phyloP scores from a whole-genome alignment of 208 protist genomes.

The Angomonas deanei region DNA sequence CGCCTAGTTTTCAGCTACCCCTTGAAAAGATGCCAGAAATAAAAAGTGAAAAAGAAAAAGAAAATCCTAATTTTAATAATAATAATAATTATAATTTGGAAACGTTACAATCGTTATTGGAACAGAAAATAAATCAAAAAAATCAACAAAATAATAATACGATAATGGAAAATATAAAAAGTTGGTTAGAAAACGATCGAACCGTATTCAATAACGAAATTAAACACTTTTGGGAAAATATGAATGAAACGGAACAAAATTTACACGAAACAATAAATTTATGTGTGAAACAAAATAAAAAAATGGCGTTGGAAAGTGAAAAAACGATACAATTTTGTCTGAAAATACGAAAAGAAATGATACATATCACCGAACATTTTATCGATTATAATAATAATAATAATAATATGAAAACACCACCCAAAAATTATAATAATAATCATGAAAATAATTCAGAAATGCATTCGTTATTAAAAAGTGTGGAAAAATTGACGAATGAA shows the following conservation, averaged over 20 bases:
- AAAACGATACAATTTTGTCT: not conserved
- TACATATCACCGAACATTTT: not conserved
- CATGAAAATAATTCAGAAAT: too few relatives aligned
- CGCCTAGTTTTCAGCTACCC: not conserved
- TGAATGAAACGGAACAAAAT: not conserved
- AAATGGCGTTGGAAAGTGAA: not conserved
- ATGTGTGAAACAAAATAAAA: not conserved
- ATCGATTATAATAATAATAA: not conserved
- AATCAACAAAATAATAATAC: not conserved
- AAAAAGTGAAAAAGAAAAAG: not conserved
- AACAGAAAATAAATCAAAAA: not conserved
- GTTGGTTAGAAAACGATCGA: not conserved
- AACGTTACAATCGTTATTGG: too few relatives aligned
- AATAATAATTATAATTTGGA: constrained; percentile 8
- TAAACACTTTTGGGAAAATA: not conserved
- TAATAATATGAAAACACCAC: too few relatives aligned
- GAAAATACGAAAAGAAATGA: not conserved
- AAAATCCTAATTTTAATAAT: constrained; percentile 5
- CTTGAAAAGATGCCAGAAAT: not conserved
- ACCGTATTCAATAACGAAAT: not conserved
- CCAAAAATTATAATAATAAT: too few relatives aligned
- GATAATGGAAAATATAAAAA: not conserved
- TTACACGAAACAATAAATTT: not conserved
- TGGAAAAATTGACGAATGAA: not conserved
- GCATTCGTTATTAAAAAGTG: too few relatives aligned